A percentile compares a stretch with the other conserved stretches of the same genome.
phyloP scores from a whole-genome alignment of 1,139 yeast species.

The Trichomonascaceae sp. region DNA sequence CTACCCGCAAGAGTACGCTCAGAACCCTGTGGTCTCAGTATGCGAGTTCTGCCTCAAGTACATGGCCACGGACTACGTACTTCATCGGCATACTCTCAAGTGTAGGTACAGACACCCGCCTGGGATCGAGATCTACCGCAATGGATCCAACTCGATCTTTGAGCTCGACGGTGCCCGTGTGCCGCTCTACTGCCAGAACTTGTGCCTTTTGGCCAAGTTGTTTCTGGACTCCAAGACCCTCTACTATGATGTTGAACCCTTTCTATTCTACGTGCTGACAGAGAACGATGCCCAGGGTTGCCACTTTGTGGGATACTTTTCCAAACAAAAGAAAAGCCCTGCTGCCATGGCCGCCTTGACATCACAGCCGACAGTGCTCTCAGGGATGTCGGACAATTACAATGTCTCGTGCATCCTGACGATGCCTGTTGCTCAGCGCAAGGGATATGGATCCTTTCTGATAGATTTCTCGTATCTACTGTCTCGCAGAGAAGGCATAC shows the following conservation, averaged over 20 bases:
- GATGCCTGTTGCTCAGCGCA: constrained; percentile 73
- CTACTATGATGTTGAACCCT: constrained; percentile 92
- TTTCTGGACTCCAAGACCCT: constrained; percentile 84
- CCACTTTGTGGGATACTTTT: constrained; percentile 86
- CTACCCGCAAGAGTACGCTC: constrained; percentile 76
- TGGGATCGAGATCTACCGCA: constrained; percentile 76
- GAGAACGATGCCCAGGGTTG: constrained; percentile 50
- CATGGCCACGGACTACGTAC: constrained; percentile 56
- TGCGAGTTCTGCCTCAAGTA: constrained; percentile 83
- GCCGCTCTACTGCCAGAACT: constrained; percentile 71
- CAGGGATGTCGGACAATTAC: constrained; percentile 27
- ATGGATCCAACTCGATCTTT: constrained; percentile 55
- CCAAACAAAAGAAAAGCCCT: constrained; percentile 51
- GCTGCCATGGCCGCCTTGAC: neutral
- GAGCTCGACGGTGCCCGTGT: constrained; percentile 88
- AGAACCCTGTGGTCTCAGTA: constrained; percentile 47
- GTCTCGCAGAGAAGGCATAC: constrained; percentile 57
- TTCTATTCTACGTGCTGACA: constrained; percentile 73
- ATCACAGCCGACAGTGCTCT: neutral
- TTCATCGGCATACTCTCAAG: constrained; percentile 58
- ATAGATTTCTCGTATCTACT: constrained; percentile 83
- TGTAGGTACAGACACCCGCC: constrained; percentile 71
- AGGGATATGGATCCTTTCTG: constrained; percentile 79
- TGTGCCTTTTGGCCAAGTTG: constrained; percentile 78
- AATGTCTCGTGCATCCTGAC: constrained; percentile 87